Evolutionary conservation across 73 alveolate genomes (phyloP).

Genomic region (Tetrahymena malaccensis): DNA sequence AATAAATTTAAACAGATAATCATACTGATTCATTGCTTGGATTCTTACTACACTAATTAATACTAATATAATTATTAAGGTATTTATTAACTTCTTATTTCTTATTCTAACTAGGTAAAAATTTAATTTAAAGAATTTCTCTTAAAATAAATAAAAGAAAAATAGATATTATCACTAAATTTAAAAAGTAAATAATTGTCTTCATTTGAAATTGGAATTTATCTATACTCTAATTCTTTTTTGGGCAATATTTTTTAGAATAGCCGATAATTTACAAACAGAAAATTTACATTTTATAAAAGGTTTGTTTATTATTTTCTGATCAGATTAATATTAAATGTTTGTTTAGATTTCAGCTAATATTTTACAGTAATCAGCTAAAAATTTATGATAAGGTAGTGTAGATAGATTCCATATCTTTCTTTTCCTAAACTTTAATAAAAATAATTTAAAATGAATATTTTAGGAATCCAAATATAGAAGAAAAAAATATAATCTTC

Average conservation of each 20-base stretch:
- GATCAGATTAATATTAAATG: neutral
- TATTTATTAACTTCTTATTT: too few species aligned
- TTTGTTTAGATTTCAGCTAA: too few species aligned
- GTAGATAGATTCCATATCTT: neutral
- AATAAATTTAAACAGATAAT: conserved; percentile 31
- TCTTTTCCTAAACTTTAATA: too few species aligned
- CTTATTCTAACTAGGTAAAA: neutral
- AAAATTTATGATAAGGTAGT: neutral
- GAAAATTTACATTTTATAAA: neutral
- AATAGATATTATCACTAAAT: neutral
- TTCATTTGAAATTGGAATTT: neutral
- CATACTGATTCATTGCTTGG: conserved; percentile 7
- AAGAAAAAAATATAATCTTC: too few species aligned
- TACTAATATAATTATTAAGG: neutral
- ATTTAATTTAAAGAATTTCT: neutral
- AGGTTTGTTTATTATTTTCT: neutral
- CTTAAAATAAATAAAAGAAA: too few species aligned
- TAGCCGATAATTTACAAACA: neutral
- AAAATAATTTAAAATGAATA: too few species aligned
- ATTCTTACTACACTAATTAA: neutral
- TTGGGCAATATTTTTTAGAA: too few species aligned
- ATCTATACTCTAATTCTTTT: neutral
- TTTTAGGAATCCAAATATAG: too few species aligned
- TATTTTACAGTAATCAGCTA: neutral
- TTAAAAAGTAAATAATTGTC: neutral